A percentile compares a stretch with the other conserved stretches of the same genome.
These are phyloP conservation scores for Suillus ampliporus DNA, from an alignment of 768 basidiomycete genomes.

Conservation along the genomic window DNA sequence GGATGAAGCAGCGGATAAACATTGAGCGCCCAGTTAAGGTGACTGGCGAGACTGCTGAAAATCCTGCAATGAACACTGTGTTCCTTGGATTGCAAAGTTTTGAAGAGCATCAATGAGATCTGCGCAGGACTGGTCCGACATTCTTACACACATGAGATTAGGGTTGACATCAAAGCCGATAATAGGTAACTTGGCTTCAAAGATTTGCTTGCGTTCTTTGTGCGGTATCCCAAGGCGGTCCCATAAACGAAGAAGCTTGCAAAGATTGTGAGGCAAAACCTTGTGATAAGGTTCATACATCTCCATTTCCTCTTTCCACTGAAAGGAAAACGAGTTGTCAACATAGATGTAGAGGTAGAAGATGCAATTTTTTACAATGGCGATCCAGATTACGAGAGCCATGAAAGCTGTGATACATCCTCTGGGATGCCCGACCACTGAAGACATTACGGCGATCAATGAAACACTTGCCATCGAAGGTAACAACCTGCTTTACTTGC, in stretches of 20 bases:
- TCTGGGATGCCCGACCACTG: conserved; percentile 25
- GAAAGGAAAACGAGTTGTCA: too few species aligned
- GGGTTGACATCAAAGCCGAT: conserved; percentile 37
- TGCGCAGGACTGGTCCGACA: background rate
- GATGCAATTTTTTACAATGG: too few species aligned
- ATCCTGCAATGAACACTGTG: conserved; percentile 21
- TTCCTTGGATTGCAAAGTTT: background rate
- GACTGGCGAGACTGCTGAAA: conserved; percentile 35
- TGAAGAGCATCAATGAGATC: background rate
- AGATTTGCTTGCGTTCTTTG: conserved; percentile 33
- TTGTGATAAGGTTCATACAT: conserved; percentile 20
- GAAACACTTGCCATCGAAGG: conserved; percentile 25
- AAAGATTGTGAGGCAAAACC: conserved; percentile 29
- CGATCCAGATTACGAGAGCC: conserved; percentile 30
- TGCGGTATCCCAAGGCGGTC: conserved; percentile 35
- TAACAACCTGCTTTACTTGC: conserved; percentile 46
- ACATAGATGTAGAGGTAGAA: too few species aligned
- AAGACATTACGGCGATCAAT: conserved; percentile 33
- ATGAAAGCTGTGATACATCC: conserved; percentile 39
- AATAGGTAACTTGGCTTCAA: conserved; percentile 24
- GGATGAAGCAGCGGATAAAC: conserved; percentile 36
- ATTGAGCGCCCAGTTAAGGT: conserved; percentile 41
- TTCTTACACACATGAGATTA: conserved; percentile 19
- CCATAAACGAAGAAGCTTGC: conserved; percentile 28
- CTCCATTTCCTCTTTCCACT: too few species aligned